phyloP scores from a whole-genome alignment of 2,329 filamentous ascomycete genomes.

The Colletotrichum viniferum region DNA sequence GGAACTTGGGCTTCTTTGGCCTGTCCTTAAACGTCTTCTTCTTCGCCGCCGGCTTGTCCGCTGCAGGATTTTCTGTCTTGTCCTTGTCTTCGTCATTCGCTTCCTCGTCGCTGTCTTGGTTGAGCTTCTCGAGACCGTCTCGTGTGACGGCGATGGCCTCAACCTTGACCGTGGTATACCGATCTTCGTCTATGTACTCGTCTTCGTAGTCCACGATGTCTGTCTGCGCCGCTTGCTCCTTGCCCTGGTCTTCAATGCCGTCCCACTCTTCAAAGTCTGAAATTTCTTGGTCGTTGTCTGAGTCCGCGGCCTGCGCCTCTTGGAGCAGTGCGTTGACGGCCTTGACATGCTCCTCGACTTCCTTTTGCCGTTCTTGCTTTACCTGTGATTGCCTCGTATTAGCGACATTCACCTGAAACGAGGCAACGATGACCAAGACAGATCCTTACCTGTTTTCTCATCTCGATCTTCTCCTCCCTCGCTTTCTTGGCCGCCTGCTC shows the following conservation, averaged over 20 bases:
- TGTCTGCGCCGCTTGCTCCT: constrained; percentile 38
- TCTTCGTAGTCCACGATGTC: constrained; percentile 78
- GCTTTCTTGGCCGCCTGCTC: constrained; percentile 79
- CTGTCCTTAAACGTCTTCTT: constrained; percentile 66
- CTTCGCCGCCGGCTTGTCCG: constrained; percentile 38
- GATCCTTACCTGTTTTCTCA: constrained; percentile 72
- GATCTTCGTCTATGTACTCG: constrained; percentile 96
- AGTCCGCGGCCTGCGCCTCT: constrained; percentile 58
- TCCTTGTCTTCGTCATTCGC: constrained; percentile 21
- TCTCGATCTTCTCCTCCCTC: constrained; percentile 74
- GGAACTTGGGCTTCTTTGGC: constrained; percentile 77
- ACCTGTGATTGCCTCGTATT: constrained; percentile 60
- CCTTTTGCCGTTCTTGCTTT: constrained; percentile 79
- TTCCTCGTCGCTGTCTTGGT: constrained; percentile 33
- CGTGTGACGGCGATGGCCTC: constrained; percentile 83
- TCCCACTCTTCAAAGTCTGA: constrained; percentile 63
- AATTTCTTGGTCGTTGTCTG: constrained; percentile 39
- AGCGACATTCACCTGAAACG: not conserved
- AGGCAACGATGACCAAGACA: not conserved
- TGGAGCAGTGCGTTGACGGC: constrained; percentile 74
- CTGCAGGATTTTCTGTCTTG: constrained; percentile 26
- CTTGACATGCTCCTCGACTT: constrained; percentile 82
- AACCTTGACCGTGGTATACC: constrained; percentile 92
- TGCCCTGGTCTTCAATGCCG: constrained; percentile 63
- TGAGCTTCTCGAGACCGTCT: constrained; percentile 68